phyloP scores from a whole-genome alignment of 768 basidiomycete species.

The Pisolithus marmoratus region DNA sequence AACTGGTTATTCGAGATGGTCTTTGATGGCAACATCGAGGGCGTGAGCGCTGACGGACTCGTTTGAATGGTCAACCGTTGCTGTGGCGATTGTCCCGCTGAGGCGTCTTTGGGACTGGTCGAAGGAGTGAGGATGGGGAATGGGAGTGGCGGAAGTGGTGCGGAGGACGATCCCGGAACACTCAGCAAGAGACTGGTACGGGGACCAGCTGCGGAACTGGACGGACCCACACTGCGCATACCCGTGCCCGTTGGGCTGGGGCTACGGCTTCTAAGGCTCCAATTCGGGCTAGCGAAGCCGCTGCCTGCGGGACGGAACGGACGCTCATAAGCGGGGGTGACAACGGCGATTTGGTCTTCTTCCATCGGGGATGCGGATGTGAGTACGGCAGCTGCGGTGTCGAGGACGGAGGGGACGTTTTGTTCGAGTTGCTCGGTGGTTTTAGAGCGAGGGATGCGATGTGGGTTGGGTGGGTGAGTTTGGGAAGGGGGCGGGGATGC shows the following conservation, averaged over 20 bases:
- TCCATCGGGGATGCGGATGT: slow-evolving; percentile 40
- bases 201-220: slow-evolving; percentile 16
- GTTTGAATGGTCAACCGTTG: slow-evolving; percentile 20
- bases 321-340: slow-evolving; percentile 42
- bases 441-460: slow-evolving; percentile 68
- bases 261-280: slow-evolving; percentile 55
- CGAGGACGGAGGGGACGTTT: slow-evolving; percentile 80
- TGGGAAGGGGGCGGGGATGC: slow-evolving; percentile 31
- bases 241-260: slow-evolving; percentile 50
- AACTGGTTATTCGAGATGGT: slow-evolving; percentile 5
- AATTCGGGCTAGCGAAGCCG: slow-evolving; percentile 63
- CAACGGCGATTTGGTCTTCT: slow-evolving; percentile 56
- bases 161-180: slow-evolving; percentile 35
- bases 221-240: slow-evolving; percentile 12
- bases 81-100: neutral
- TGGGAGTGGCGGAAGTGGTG: slow-evolving; percentile 11
- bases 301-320: slow-evolving; percentile 29
- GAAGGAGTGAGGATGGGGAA: slow-evolving; percentile 16
- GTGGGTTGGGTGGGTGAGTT: slow-evolving; percentile 51
- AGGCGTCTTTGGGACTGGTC: slow-evolving; percentile 22
- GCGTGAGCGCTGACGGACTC: slow-evolving; percentile 9
- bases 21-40: neutral
- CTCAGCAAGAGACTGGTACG: slow-evolving; percentile 44
- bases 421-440: slow-evolving; percentile 71
- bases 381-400: slow-evolving; percentile 75